A percentile compares a stretch with the other conserved stretches of the same genome.
Conservation (phyloP, 208 protist species). For the Leishmania martiniquensis region DNA sequence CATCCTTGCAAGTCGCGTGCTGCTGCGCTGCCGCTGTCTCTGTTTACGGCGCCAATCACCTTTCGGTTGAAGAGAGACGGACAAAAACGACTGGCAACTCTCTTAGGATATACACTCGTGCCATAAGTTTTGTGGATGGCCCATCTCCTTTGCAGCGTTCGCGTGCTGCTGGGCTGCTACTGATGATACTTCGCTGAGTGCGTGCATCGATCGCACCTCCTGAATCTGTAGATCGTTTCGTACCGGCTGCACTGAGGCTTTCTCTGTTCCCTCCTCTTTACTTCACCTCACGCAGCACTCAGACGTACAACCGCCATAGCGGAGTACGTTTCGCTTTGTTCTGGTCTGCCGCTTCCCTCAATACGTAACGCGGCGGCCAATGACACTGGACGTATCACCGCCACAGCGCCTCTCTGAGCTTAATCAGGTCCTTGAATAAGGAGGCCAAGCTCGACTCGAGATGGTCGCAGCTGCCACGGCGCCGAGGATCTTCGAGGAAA, state of each 20-base stretch:
- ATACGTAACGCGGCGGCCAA: neutral
- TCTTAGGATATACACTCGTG: neutral
- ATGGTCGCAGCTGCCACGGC: slow-evolving; percentile 15
- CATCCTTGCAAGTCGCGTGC: neutral
- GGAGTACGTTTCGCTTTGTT: neutral
- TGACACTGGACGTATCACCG: slow-evolving; percentile 12
- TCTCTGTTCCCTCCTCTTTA: neutral
- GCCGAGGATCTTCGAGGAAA: slow-evolving; percentile 2
- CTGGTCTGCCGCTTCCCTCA: neutral
- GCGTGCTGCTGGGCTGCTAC: neutral
- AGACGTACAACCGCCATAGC: neutral
- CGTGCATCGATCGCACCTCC: neutral
- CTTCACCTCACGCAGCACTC: neutral
- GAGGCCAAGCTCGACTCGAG: slow-evolving; percentile 12
- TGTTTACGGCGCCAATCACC: neutral
- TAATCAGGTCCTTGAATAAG: slow-evolving; percentile 24
- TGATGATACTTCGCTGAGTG: neutral
- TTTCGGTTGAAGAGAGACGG: neutral
- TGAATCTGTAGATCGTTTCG: neutral
- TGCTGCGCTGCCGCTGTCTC: neutral
- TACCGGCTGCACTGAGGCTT: neutral
- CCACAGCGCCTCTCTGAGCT: slow-evolving; percentile 9
- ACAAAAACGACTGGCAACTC: neutral
- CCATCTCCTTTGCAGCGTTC: neutral
- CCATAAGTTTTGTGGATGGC: neutral